These are phyloP conservation scores for Tympanopsis confertula DNA, from an alignment of 2,329 filamentous ascomycete genomes.

Conservation along the genomic window DNA sequence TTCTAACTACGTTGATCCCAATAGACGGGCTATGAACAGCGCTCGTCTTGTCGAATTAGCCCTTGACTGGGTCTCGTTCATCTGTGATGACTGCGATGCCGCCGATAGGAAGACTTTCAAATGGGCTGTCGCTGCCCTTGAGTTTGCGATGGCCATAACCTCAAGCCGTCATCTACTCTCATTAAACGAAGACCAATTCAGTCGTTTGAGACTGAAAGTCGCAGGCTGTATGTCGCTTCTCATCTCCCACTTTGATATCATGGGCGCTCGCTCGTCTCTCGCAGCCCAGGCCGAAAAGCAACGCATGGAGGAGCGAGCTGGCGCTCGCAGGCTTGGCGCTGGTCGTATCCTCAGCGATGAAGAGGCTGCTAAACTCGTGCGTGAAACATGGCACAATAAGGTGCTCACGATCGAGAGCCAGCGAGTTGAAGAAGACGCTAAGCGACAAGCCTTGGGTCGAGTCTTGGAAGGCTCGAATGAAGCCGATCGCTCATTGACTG, in stretches of 20 bases:
- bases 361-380: constrained; percentile 27
- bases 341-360: constrained; percentile 46
- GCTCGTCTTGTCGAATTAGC: constrained; percentile 86
- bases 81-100: constrained; percentile 90
- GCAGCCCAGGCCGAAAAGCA: constrained; percentile 91
- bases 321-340: constrained; percentile 67
- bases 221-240: constrained; percentile 94
- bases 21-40: constrained; percentile 92
- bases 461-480: constrained; percentile 93
- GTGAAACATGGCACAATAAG: constrained; percentile 60
- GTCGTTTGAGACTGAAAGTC: constrained; percentile 72
- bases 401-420: constrained; percentile 67
- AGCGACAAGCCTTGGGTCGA: constrained; percentile 76
- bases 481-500: constrained; percentile 86
- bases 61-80: constrained; percentile 94
- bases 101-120: constrained; percentile 92
- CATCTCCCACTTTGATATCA: constrained; percentile 98
- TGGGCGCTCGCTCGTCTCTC: constrained; percentile 86
- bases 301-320: constrained; percentile 67
- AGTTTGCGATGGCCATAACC: constrained; percentile 97
- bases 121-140: constrained; percentile 89
- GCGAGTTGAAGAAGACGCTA: constrained; percentile 68
- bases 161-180: constrained; percentile 85
- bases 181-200: constrained; percentile 79
- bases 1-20: constrained; percentile 88